Conservation (phyloP, 805 yeast genomes). For the Yamadazyma nakazawae region DNA sequence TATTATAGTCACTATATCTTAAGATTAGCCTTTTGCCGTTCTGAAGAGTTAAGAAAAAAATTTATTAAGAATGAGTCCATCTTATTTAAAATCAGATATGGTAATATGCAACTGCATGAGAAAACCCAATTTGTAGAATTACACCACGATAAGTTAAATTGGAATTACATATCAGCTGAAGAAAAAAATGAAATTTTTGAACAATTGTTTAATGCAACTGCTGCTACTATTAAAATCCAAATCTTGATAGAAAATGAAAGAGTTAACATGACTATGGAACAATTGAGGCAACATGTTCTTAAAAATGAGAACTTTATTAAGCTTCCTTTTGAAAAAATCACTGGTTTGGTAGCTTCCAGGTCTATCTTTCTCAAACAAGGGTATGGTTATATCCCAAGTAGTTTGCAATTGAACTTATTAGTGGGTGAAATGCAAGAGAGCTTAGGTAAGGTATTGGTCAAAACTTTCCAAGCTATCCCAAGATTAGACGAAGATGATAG, state of each 20-base stretch:
- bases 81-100: slow-evolving; percentile 72
- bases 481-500: slow-evolving; percentile 90
- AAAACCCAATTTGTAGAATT: slow-evolving; percentile 66
- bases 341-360: slow-evolving; percentile 72
- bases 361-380: slow-evolving; percentile 67
- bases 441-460: slow-evolving; percentile 50
- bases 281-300: slow-evolving; percentile 47
- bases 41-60: slow-evolving; percentile 75
- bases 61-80: slow-evolving; percentile 74
- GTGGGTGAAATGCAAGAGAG: slow-evolving; percentile 61
- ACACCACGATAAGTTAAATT: slow-evolving; percentile 54
- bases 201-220: slow-evolving; percentile 54
- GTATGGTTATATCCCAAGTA: slow-evolving; percentile 78
- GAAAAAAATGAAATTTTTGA: slow-evolving; percentile 54
- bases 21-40: slow-evolving; percentile 84
- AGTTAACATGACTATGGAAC: slow-evolving; percentile 44
- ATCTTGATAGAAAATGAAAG: slow-evolving; percentile 32
- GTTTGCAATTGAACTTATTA: slow-evolving; percentile 70
- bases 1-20: slow-evolving; percentile 88
- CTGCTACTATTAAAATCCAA: slow-evolving; percentile 37
- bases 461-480: slow-evolving; percentile 76
- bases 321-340: slow-evolving; percentile 82
- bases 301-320: slow-evolving; percentile 66
- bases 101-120: slow-evolving; percentile 58
- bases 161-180: slow-evolving; percentile 62